A percentile compares a stretch with the other conserved stretches of the same genome.
phyloP scores from a whole-genome alignment of 331 rosid genomes.

The Acacia concinna region DNA sequence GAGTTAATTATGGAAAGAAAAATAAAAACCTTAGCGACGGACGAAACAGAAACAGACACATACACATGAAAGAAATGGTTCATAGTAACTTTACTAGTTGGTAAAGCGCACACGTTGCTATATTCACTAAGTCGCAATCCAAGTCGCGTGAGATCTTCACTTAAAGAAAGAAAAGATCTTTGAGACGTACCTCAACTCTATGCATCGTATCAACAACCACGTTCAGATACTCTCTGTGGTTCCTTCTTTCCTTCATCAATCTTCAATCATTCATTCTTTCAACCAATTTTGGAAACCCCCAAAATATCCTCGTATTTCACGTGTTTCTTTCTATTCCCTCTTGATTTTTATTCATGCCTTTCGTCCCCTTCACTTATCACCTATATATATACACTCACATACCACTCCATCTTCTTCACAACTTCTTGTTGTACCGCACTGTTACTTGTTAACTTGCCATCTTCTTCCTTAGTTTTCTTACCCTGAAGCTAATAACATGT shows the following conservation, averaged over 20 bases:
- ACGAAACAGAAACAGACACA: not conserved
- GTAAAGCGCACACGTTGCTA: not conserved
- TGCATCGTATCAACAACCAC: conserved; percentile 37
- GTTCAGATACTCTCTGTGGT: conserved; percentile 22
- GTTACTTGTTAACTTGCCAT: not conserved
- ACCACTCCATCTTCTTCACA: not conserved
- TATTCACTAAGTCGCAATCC: not conserved
- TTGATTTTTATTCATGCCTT: not conserved
- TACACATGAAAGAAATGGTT: not conserved
- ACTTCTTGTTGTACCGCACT: not conserved
- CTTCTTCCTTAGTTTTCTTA: not conserved
- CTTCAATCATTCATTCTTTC: not conserved
- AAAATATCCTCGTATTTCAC: conserved; percentile 60
- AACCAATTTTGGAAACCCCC: conserved; percentile 29
- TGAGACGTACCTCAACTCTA: not conserved
- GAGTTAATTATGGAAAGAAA: not conserved
- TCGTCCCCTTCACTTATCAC: not conserved
- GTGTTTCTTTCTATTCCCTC: conserved; percentile 36
- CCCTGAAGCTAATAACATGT: conserved; percentile 39
- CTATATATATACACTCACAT: conserved; percentile 13
- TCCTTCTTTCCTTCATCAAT: not conserved
- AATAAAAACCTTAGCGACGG: not conserved
- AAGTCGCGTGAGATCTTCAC: not conserved
- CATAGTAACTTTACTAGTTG: not conserved
- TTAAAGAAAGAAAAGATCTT: not conserved